Evolutionary conservation across 208 protist species (phyloP), one percentile per base, ranked within the genome.

Genomic region (Balamuthia mandrillaris): DNA sequence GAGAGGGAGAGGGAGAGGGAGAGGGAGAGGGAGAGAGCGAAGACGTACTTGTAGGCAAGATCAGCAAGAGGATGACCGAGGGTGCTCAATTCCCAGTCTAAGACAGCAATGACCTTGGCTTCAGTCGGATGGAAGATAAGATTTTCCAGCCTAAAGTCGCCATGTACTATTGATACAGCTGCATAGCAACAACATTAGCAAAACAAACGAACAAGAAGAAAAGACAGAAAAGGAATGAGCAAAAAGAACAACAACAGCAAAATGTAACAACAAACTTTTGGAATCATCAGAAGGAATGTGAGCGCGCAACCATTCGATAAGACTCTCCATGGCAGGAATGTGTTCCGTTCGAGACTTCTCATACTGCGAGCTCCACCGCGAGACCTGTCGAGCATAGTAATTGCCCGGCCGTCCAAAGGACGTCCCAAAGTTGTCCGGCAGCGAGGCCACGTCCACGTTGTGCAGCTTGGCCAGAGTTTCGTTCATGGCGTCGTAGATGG

Each of bases 11-110:
- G n/a, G n/a, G n/a, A n/a, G n/a, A n/a, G n/a, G n/a, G n/a, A n/a
- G n/a, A n/a, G n/a, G n/a, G n/a, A n/a, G n/a, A n/a, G n/a, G n/a
- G n/a, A n/a, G n/a, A n/a, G n/a, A n/a, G n/a, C n/a, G 56, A 81
- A 52, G 3, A 91, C 45, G 77, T 87, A 91, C 29, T 82, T 70
- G 81, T 95, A 94, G 12, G 92, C 81, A 6, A 95, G 63, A 68
- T 95, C 93, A 4, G 89, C 52, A 33, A 95, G 33, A 0, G 94
- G 92, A 58, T 90, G 84, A 14, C 92, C 92, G 18, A 96, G 24
- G 10, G 94, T 95, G n/a, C 81, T 87, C n/a, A 96, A 70, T 81
- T 96, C 94, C 93, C 93, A 96, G 77, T 96, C 94, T 6, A 95
- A 77, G 21, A 95, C 86, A n/a, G 89, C 93, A 0, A 95, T 82